Evolutionary conservation across 306 rosid genomes (phyloP).

Genomic region (Mucuna pruriens): DNA sequence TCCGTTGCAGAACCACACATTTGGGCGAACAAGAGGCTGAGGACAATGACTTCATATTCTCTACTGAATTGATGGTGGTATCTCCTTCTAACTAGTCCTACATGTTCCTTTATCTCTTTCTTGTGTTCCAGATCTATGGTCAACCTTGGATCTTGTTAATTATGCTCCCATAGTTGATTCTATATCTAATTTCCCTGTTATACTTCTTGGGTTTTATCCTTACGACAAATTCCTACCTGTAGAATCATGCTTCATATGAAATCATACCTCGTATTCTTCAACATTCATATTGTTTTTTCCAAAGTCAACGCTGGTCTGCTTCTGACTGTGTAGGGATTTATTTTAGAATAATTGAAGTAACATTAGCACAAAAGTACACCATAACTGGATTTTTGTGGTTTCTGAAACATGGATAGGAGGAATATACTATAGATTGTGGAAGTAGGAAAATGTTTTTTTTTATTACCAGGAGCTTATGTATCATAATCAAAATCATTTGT

Average conservation of each 20-base stretch:
- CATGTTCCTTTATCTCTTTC: background rate
- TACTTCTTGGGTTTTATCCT: background rate
- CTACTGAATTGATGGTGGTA: background rate
- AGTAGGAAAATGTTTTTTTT: background rate
- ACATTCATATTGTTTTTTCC: background rate
- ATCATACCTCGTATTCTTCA: background rate
- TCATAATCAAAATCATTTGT: background rate
- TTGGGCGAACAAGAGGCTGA: background rate
- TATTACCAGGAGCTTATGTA: background rate
- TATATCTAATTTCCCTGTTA: background rate
- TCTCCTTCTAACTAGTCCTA: background rate
- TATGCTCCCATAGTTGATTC: background rate
- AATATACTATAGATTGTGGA: background rate
- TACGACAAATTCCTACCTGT: background rate
- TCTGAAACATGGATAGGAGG: background rate
- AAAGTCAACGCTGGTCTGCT: background rate
- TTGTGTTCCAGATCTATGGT: background rate
- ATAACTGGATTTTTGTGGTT: background rate
- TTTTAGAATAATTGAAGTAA: slow-evolving; percentile 19
- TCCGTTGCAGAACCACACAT: background rate
- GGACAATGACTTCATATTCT: background rate
- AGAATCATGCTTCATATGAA: background rate
- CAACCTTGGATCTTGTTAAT: background rate
- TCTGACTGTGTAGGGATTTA: background rate
- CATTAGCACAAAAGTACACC: background rate